Base-by-base conservation (phyloP, 805 yeast genomes). In the Kodamaea kakaduensis region DNA sequence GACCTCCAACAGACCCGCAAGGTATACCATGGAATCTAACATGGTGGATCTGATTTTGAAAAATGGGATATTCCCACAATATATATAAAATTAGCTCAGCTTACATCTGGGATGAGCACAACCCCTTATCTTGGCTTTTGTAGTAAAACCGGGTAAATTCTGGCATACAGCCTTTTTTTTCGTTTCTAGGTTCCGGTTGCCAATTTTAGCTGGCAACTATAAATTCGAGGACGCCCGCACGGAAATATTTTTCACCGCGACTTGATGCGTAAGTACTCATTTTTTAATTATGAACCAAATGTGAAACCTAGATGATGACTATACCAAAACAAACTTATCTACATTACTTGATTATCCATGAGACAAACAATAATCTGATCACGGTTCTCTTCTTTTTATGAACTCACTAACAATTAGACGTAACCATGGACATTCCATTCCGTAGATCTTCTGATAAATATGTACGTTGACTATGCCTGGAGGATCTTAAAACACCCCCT, bases 291-390 rank as follows among this genome's bases (percentile, higher is more conserved):
- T n/a, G n/a, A n/a, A n/a, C n/a, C n/a, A n/a, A n/a, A n/a, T n/a
- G n/a, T n/a, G n/a, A n/a, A n/a, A n/a, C n/a, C n/a, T n/a, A n/a
- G 9, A 27, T 34, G 38, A 34, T 34, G 38, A 34, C 23, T 17
- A 28, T 17, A 13, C 22, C 8, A 7, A n/a, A 8, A 17, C 23
- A 13, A n/a, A 38, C 42, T 44, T 44, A 44, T 44, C 47, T 44
- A 44, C 47, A 44, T 44, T 44, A 44, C 41, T 44, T 44, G 47
- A 44, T 30, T 31, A 9, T 26, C 16, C 17, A 24, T 34, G 32
- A 36, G 32, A 36, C 16, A 26, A 21, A 26, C 18, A 21, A 20
- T 36, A 36, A 13, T 36, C 39, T 36, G 39, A 36, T 10, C 26
- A 15, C 13, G 7, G 5, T 24, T 14, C 26, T 24, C 14, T n/a